Percentiles rank a stretch among this genome's conserved stretches.
These are phyloP conservation scores for Boechera retrofracta DNA, from an alignment of 345 rosid genomes.

Conservation along the genomic window DNA sequence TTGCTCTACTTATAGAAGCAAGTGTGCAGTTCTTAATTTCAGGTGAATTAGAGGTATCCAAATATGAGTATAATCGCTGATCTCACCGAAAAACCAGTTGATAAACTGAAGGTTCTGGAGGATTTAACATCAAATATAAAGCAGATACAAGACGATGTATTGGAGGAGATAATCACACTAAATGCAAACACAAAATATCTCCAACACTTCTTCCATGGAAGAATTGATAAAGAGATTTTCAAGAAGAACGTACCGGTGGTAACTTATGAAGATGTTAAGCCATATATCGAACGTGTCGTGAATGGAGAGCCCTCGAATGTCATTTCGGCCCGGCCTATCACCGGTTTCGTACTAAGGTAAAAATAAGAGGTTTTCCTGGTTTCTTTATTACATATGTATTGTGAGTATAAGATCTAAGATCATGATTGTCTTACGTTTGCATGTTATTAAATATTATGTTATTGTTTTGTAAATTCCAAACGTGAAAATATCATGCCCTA, in stretches of 20 bases:
- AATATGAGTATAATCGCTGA: background rate
- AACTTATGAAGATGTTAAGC: conserved; percentile 68
- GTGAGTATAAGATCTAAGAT: background rate
- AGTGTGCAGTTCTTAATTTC: background rate
- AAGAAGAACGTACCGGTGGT: conserved; percentile 67
- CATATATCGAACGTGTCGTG: conserved; percentile 64
- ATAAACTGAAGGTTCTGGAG: conserved; percentile 55
- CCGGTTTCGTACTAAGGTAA: conserved; percentile 76
- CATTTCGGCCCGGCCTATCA: conserved; percentile 65
- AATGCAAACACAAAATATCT: conserved; percentile 66
- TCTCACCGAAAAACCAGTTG: background rate
- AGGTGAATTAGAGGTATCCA: background rate
- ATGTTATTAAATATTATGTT: background rate
- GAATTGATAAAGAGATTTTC: conserved; percentile 51
- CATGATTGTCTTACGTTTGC: background rate
- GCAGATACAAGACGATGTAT: conserved; percentile 56
- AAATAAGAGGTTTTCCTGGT: background rate
- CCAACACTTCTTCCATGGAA: conserved; percentile 49
- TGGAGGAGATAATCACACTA: conserved; percentile 54
- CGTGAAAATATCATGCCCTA: background rate
- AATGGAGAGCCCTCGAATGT: conserved; percentile 63
- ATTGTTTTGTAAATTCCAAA: background rate
- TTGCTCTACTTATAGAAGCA: conserved; percentile 12
- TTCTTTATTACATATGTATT: background rate
- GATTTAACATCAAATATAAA: conserved; percentile 62